phyloP scores from a whole-genome alignment of 352 stramenopile genomes.

The Phytopythium oedochilum region DNA sequence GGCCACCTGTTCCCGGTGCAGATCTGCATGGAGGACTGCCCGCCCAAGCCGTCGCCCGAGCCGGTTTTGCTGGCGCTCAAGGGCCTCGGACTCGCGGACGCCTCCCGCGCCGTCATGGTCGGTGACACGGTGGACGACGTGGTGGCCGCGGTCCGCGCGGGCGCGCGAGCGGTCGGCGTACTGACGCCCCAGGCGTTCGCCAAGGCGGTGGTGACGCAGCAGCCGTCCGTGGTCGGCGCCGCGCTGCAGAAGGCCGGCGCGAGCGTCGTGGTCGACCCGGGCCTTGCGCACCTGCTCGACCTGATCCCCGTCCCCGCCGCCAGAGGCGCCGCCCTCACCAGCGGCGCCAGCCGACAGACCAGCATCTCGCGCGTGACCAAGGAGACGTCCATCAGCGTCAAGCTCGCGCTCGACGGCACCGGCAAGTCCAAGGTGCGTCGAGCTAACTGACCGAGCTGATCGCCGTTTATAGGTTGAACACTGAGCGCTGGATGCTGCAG shows the following conservation, averaged over 20 bases:
- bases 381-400: conserved; percentile 92
- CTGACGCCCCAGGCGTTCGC: conserved; percentile 84
- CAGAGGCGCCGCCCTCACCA: not conserved
- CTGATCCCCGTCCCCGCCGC: conserved; percentile 37
- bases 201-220: conserved; percentile 65
- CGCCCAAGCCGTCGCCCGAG: conserved; percentile 92
- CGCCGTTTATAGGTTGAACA: too few species aligned
- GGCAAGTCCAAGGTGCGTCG: conserved; percentile 59
- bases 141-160: conserved; percentile 72
- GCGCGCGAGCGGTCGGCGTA: conserved; percentile 72
- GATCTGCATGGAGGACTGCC: conserved; percentile 96
- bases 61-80: conserved; percentile 85
- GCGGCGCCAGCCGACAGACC: conserved; percentile 22
- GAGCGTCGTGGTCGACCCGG: conserved; percentile 55
- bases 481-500: conserved; percentile 11
- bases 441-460: too few species aligned
- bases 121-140: conserved; percentile 97
- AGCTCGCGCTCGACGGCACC: conserved; percentile 85
- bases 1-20: conserved; percentile 84
- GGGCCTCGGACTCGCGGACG: conserved; percentile 62
- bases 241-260: conserved; percentile 59
- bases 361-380: conserved; percentile 85
- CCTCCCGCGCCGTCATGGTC: conserved; percentile 86
- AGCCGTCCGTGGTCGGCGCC: conserved; percentile 33
- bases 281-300: conserved; percentile 81